Base-by-base conservation (phyloP, 176 grass and related monocot species). In the Leersia perrieri region DNA sequence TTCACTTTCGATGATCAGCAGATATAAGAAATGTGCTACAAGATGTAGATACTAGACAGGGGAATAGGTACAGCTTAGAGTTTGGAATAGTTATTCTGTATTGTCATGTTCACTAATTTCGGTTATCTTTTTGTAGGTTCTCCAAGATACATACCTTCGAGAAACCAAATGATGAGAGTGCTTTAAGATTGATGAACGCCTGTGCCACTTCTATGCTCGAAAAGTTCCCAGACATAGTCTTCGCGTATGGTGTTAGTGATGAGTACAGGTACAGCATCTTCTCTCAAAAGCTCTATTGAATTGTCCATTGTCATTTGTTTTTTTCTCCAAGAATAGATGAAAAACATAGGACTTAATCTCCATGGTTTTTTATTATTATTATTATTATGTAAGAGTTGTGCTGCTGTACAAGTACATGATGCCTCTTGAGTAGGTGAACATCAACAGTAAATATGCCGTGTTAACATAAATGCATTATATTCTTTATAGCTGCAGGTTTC, bases 201-300 rank as follows among this genome's bases (percentile, higher is more conserved):
- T 98, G 95, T 81, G 88, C 95, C 29, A 81, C 84, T 60, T 88
- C 86, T 30, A 80, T 92, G 92, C 87, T 98, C 0, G 80, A 90
- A 29, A 87, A 91, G 29, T 98, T 98, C 68, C 85, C 90, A 2
- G 90, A 94, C 42, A 92, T 92, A 81, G 87, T 92, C 36, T 98
- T 94, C 87, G 92, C 95, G 67, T 98, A 98, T 82, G 95, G 95
- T 74, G 95, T 92, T 57, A 94, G 92, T 80, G 90, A 94, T 68
- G 95, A 98, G 70, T 98, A 94, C 76, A 98, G 92, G 95, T 93
- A 89, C 22, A 29, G 0, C 76, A 63, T 66, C 2, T 18, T 83
- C 53, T 31, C 38, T 31, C 60, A 6, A 33, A 57, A 57, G 27
- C 85, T 76, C 9, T 18, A 12, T 63, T 75, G 7, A 74, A 68